These are phyloP conservation scores for Marchantia polymorpha DNA, from an alignment of 225 moss, liverwort and hornwort species.

Conservation along the genomic window DNA sequence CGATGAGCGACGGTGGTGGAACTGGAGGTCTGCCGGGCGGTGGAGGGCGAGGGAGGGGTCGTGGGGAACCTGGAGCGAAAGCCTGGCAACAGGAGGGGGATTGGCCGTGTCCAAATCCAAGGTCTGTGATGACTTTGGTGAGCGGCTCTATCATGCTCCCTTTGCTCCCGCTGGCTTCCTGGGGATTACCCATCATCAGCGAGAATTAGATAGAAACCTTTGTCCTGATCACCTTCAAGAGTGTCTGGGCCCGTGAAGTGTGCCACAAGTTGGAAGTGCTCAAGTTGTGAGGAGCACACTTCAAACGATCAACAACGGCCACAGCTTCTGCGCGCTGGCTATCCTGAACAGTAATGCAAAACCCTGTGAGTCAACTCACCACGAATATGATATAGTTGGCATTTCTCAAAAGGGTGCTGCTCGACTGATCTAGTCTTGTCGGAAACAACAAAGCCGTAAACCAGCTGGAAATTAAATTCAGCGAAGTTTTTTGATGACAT, in stretches of 20 bases:
- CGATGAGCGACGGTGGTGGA: slow-evolving; percentile 42
- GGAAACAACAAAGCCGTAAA: not conserved
- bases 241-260: not conserved
- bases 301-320: not conserved
- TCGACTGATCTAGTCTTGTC: not conserved
- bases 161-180: slow-evolving; percentile 17
- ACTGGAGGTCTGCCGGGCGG: slow-evolving; percentile 33
- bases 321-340: not conserved
- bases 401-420: not conserved
- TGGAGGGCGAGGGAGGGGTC: slow-evolving; percentile 59
- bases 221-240: not conserved
- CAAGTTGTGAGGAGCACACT: not conserved
- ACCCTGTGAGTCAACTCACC: not conserved
- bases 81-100: slow-evolving; percentile 99
- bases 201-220: not conserved
- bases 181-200: not conserved
- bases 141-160: slow-evolving; percentile 65
- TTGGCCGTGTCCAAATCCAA: slow-evolving; percentile 98
- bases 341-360: not conserved
- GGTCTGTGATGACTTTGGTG: slow-evolving; percentile 79
- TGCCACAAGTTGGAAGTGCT: not conserved
- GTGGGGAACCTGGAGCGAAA: slow-evolving; percentile 58
- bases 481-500: too few species aligned
- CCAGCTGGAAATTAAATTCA: not conserved
- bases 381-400: not conserved